phyloP scores from a whole-genome alignment of 2,329 filamentous ascomycete species.

The Chalara sp. region DNA sequence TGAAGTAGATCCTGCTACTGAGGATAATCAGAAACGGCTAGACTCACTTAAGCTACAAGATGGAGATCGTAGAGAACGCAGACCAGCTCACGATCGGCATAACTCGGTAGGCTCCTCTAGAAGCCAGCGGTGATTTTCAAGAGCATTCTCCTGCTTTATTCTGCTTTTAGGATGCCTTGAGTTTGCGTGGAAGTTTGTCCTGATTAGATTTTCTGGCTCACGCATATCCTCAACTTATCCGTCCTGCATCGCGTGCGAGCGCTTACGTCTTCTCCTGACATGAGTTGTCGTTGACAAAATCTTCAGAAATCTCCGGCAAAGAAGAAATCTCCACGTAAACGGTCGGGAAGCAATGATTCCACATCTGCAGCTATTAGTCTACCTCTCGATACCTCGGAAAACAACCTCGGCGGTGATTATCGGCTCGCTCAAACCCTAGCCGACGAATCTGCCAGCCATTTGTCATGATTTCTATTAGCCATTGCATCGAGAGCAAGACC shows the following conservation, averaged over 20 bases:
- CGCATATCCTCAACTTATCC: constrained; percentile 11
- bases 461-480: constrained; percentile 14
- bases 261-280: too few species aligned
- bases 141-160: constrained; percentile 23
- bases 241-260: too few species aligned
- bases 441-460: constrained; percentile 22
- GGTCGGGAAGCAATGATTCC: constrained; percentile 12
- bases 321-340: constrained; percentile 8
- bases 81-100: constrained; percentile 53
- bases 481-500: neutral
- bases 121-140: constrained; percentile 29
- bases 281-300: constrained; percentile 12
- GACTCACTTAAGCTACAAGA: constrained; percentile 90
- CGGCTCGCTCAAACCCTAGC: constrained; percentile 12
- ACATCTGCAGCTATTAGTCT: constrained; percentile 12
- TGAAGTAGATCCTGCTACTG: constrained; percentile 71
- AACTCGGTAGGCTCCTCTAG: constrained; percentile 43
- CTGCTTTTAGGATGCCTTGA: constrained; percentile 16
- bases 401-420: constrained; percentile 8
- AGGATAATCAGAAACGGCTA: constrained; percentile 79
- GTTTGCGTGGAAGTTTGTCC: constrained; percentile 5
- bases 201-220: constrained; percentile 21
- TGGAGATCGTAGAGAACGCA: constrained; percentile 53
- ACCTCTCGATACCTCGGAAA: constrained; percentile 6
- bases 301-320: constrained; percentile 14